Percentiles rank a stretch among this genome's conserved stretches.
Evolutionary conservation across 148 eudicot genomes (phyloP).

Genomic region (Amaranthus cruentus): DNA sequence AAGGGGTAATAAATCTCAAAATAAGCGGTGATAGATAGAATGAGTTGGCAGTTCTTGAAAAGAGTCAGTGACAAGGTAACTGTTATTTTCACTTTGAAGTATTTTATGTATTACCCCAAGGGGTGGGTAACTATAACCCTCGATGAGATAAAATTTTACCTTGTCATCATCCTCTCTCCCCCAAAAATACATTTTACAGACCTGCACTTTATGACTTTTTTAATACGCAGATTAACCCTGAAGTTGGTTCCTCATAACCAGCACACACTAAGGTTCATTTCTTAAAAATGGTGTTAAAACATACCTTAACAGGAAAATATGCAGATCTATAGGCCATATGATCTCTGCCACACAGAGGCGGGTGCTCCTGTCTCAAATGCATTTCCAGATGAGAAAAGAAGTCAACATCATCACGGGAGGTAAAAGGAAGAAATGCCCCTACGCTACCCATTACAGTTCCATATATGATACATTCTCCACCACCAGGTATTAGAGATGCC

Average conservation of each 20-base stretch:
- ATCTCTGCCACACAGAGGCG: constrained; percentile 98
- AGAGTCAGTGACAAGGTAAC: background rate
- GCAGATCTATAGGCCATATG: constrained; percentile 99
- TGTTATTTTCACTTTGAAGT: background rate
- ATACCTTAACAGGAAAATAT: constrained; percentile 92
- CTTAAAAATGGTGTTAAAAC: background rate
- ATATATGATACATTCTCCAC: constrained; percentile 86
- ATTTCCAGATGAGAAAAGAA: constrained; percentile 98
- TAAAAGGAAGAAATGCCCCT: constrained; percentile 91
- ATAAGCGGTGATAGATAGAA: background rate
- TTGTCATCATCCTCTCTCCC: background rate
- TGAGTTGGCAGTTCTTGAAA: background rate
- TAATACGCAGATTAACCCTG: background rate
- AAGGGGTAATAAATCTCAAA: background rate
- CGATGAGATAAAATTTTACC: background rate
- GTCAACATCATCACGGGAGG: constrained; percentile 94
- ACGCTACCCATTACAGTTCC: constrained; percentile 99
- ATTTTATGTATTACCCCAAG: background rate
- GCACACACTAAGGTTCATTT: background rate
- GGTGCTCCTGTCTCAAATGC: constrained; percentile 98
- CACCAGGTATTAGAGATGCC: constrained; percentile 89
- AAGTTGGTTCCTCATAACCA: background rate
- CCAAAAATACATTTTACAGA: background rate
- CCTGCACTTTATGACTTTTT: background rate
- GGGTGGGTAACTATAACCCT: background rate